These are phyloP conservation scores for Pisolithus albus DNA, from an alignment of 768 basidiomycete species.

Conservation along the genomic window DNA sequence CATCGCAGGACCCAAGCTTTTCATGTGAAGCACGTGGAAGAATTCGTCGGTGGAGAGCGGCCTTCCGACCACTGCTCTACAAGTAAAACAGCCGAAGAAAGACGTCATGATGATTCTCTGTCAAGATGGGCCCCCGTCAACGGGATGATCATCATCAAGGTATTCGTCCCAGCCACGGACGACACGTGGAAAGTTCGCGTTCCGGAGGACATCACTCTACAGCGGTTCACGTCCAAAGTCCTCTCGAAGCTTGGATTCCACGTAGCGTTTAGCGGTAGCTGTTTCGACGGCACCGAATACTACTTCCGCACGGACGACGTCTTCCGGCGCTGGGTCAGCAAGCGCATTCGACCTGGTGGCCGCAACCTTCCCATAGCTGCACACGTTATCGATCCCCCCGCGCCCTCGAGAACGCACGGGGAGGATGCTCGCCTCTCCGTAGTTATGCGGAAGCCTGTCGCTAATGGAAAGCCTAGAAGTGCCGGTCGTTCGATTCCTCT, in stretches of 20 bases:
- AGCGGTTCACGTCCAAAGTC: conserved; percentile 26
- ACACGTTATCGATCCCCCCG: conserved; percentile 21
- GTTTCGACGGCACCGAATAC: conserved; percentile 23
- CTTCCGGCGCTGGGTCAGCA: conserved; percentile 30
- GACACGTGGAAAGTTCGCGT: conserved; percentile 36
- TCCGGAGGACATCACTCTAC: conserved; percentile 24
- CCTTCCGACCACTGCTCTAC: neutral
- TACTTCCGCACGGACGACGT: conserved; percentile 25
- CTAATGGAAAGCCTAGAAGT: too few relatives aligned
- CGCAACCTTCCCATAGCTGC: conserved; percentile 32
- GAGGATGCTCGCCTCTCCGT: neutral
- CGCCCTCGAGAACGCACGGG: neutral
- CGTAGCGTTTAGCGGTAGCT: conserved; percentile 28
- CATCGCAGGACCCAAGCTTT: conserved; percentile 3
- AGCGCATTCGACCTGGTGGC: conserved; percentile 27
- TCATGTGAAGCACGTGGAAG: neutral
- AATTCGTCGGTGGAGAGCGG: neutral
- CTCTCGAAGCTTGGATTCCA: conserved; percentile 31
- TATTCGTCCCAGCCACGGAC: conserved; percentile 33
- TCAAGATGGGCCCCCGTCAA: conserved; percentile 26
- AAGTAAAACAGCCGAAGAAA: neutral
- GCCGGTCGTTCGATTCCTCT: too few relatives aligned
- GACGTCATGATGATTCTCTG: too few relatives aligned
- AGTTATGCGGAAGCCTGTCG: too few relatives aligned
- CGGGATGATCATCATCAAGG: conserved; percentile 33